phyloP scores from a whole-genome alignment of 257 asterid species.

The Fraxinus cuspidata region DNA sequence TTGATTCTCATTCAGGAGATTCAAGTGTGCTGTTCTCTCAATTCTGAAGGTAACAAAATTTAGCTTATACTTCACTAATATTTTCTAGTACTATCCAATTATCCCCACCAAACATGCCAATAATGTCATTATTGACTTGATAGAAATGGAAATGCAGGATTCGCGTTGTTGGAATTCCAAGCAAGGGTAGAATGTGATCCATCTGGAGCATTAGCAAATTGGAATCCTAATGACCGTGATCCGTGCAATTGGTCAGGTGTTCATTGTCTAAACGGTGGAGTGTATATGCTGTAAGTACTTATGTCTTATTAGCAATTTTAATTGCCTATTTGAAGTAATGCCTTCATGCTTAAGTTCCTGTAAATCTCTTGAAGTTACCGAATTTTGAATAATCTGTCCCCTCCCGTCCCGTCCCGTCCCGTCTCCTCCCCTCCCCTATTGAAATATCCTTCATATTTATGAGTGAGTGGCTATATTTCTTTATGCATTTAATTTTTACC shows the following conservation, averaged over 20 bases:
- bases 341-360: no score
- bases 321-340: no score
- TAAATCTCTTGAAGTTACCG: no score
- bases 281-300: conserved; percentile 68
- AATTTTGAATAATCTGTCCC: no score
- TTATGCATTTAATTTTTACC: conserved; percentile 9
- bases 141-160: conserved; percentile 51
- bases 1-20: conserved; percentile 43
- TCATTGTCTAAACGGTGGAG: conserved; percentile 64
- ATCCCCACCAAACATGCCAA: no score
- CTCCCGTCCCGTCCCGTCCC: no score
- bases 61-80: no score
- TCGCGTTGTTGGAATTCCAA: conserved; percentile 63
- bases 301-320: neutral
- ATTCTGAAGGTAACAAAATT: conserved; percentile 66
- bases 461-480: neutral
- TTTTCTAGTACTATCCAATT: neutral
- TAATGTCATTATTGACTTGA: conserved; percentile 9
- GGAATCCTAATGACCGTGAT: conserved; percentile 62
- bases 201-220: conserved; percentile 58
- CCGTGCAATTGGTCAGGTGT: conserved; percentile 90
- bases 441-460: neutral
- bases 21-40: conserved; percentile 56
- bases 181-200: conserved; percentile 67
- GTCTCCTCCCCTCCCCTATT: neutral